Evolutionary conservation across 208 protist genomes (phyloP).

Genomic region (Vickermania spadyakhi): DNA sequence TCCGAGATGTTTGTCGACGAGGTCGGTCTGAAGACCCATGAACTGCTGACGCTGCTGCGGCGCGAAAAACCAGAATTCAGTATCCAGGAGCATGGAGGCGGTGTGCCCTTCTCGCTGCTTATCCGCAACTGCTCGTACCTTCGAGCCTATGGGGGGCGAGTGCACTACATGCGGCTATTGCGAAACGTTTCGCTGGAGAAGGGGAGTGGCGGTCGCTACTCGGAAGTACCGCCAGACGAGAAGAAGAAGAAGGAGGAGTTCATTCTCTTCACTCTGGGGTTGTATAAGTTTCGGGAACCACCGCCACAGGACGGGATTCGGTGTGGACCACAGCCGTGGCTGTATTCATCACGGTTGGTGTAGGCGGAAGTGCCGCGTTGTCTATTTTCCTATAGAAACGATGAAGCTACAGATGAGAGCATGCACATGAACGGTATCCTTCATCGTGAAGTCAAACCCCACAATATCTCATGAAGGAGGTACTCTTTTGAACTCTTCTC

Average conservation of each 20-base stretch:
- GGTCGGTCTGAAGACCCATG: constrained; percentile 31
- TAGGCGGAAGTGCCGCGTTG: too few species aligned
- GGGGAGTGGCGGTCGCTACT: neutral
- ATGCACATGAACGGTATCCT: too few species aligned
- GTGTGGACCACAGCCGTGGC: constrained; percentile 72
- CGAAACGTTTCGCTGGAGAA: constrained; percentile 5
- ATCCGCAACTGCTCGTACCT: constrained; percentile 76
- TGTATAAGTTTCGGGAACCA: constrained; percentile 81
- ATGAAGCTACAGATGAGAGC: too few species aligned
- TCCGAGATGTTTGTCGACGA: constrained; percentile 68
- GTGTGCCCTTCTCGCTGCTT: constrained; percentile 67
- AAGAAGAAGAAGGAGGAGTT: neutral
- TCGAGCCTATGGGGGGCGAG: constrained; percentile 39
- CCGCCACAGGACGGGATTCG: constrained; percentile 69
- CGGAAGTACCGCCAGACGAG: neutral
- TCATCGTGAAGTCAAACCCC: too few species aligned
- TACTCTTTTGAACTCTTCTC: too few species aligned
- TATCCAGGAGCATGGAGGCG: constrained; percentile 45
- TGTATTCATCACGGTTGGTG: too few species aligned
- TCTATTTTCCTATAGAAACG: too few species aligned
- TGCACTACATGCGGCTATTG: constrained; percentile 75
- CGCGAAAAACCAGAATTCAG: constrained; percentile 44
- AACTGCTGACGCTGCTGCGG: constrained; percentile 51
- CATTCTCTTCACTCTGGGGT: constrained; percentile 35
- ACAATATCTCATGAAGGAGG: too few species aligned